Evolutionary conservation across 2,329 filamentous ascomycete species (phyloP), one percentile per base, ranked within the genome.

Genomic region (Sporothrix humicola): DNA sequence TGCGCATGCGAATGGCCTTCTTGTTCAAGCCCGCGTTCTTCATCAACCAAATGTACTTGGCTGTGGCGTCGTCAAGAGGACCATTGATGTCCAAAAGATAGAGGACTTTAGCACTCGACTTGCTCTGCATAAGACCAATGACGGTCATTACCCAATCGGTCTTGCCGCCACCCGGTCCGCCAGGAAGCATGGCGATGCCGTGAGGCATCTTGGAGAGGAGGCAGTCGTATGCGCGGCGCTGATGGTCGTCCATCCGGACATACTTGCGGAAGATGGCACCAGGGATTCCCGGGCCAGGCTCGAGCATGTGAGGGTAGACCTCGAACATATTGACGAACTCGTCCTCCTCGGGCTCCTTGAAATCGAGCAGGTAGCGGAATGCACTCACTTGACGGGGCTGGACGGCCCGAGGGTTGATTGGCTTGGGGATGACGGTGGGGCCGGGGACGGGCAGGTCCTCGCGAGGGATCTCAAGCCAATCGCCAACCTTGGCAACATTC

Each of bases 1-100:
- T 76, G 0, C 63, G 42, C 75, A 77, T 75, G n/a, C 76, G 73
- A 23, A 77, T 76, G 4, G 74, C 70, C 0, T 46, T 48, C 42
- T 82, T 78, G 1, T 78, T 75, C 0, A 85, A 74, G 0, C 82
- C 81, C 0, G 81, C 80, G 0, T 78, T 78, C 17, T 79, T 79
- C 72, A 82, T 82, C 0, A 85, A 77, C 2, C 75, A 77, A 17
- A 80, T 78, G n/a, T 85, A 83, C 6, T 84, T 81, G 71, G 82
- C 80, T 0, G 83, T 84, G 0, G 83, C 82, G 63, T 86, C 84
- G 52, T 86, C 83, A 0, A 84, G 81, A 0, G 85, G 83, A 59
- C 84, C 82, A 76, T 86, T 86, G 71, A 86, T 83, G 71, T 86
- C 85, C 1, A 86, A 79, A 0, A 86, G 77, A 68, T 85, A 86